Evolutionary conservation across 2,329 filamentous ascomycete species (phyloP).

Genomic region (Penicillium sclerotigenum): DNA sequence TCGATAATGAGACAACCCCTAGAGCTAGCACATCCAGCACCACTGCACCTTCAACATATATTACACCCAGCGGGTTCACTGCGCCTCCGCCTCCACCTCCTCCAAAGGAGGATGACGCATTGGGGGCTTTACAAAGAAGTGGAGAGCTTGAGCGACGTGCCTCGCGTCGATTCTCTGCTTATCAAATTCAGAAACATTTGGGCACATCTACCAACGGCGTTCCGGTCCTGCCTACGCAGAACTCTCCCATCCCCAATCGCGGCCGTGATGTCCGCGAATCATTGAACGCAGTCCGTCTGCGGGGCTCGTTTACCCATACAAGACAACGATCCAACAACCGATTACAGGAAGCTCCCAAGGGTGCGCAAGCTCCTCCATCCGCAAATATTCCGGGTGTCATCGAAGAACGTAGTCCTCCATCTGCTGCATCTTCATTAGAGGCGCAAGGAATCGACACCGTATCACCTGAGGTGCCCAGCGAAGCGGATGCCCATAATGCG

Average conservation of each 20-base stretch:
- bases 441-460: conserved; percentile 28
- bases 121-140: conserved; percentile 85
- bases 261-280: conserved; percentile 75
- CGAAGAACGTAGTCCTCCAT: conserved; percentile 37
- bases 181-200: conserved; percentile 93
- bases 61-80: conserved; percentile 12
- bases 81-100: conserved; percentile 77
- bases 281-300: conserved; percentile 65
- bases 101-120: conserved; percentile 80
- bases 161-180: conserved; percentile 89
- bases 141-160: conserved; percentile 90
- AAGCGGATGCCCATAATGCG: conserved; percentile 35
- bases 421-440: conserved; percentile 29
- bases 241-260: conserved; percentile 65
- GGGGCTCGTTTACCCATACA: conserved; percentile 54
- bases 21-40: conserved; percentile 25
- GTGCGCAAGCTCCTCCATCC: conserved; percentile 38
- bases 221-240: conserved; percentile 68
- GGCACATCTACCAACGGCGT: conserved; percentile 77
- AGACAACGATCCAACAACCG: conserved; percentile 52
- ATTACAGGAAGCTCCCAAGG: conserved; percentile 56
- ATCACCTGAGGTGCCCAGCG: conserved; percentile 48
- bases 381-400: conserved; percentile 63
- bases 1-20: conserved; percentile 53
- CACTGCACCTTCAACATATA: conserved; percentile 26